Conservation (phyloP, 345 rosid genomes). For the Geranium brycei region DNA sequence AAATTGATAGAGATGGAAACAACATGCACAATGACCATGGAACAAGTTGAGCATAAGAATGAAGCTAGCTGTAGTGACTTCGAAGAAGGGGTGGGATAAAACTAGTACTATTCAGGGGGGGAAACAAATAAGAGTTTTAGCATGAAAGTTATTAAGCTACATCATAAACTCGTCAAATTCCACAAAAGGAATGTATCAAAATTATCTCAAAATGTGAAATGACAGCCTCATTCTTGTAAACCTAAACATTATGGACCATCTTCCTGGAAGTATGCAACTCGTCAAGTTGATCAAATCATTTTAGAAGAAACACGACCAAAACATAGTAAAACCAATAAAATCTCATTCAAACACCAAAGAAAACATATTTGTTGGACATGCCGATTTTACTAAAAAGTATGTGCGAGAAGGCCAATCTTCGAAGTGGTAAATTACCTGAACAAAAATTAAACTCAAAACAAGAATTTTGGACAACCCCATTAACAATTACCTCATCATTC, state of each 20-base stretch:
- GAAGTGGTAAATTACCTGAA: neutral
- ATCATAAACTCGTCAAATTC: neutral
- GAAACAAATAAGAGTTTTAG: neutral
- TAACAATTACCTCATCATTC: conserved; percentile 78
- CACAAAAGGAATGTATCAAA: neutral
- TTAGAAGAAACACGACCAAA: no score
- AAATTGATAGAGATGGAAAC: neutral
- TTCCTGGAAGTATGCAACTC: no score
- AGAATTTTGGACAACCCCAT: neutral
- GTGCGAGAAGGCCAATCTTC: neutral
- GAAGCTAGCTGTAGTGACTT: neutral
- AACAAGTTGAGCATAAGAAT: neutral
- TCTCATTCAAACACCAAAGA: no score
- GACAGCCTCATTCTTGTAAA: neutral
- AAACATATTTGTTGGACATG: no score
- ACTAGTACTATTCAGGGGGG: neutral
- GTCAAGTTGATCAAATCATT: no score
- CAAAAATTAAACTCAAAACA: neutral
- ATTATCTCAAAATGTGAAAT: neutral
- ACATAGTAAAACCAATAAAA: no score
- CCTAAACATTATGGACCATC: no score
- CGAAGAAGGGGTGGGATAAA: neutral
- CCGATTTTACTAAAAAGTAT: no score
- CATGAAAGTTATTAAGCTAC: neutral
- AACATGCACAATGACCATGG: neutral